Evolutionary conservation across 352 stramenopile genomes (phyloP), one percentile per base, ranked within the genome.

Genomic region (Discostella stelligera): DNA sequence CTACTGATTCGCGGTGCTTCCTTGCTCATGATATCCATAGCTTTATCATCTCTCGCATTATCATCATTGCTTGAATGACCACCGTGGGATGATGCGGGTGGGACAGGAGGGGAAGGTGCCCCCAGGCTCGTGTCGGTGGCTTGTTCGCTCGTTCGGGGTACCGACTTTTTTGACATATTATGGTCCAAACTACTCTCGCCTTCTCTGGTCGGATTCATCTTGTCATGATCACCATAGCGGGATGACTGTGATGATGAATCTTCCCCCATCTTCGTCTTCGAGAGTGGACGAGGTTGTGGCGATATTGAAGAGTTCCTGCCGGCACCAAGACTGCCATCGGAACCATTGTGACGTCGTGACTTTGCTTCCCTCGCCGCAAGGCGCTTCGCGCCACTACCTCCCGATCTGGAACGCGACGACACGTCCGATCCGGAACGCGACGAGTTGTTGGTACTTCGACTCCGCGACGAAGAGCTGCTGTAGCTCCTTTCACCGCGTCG

Each of bases 331-430:
- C 61, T 68, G 7, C 61, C 44, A 37, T 32, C 52, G 18, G 13
- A 14, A 2, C 23, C 10, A 20, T 16, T 59, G 10, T n/a, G 58
- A 32, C n/a, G 32, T 30, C 11, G 32, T 67, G 41, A 55, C 9
- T 59, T 53, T 23, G 18, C 41, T 8, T 48, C 39, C 18, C 56
- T 67, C 46, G 9, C 56, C 39, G 46, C 37, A 21, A 39, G 39
- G 37, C 8, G 18, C 39, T 67, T 67, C 23, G 50, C 52, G 18
- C 56, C 39, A 18, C 55, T 13, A 64, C 55, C 50, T 8, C 23
- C 46, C 27, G 71, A 79, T 37, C 72, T 52, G 16, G 61, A 78
- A 5, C 48, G 7, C 18, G 74, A 82, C 14, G 49, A 71, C n/a
- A n/a, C n/a, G n/a, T 20, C 46, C 27, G 71, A 79, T 37, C 72